Conservation (phyloP, 345 rosid species). For the Lagerstroemia speciosa region DNA sequence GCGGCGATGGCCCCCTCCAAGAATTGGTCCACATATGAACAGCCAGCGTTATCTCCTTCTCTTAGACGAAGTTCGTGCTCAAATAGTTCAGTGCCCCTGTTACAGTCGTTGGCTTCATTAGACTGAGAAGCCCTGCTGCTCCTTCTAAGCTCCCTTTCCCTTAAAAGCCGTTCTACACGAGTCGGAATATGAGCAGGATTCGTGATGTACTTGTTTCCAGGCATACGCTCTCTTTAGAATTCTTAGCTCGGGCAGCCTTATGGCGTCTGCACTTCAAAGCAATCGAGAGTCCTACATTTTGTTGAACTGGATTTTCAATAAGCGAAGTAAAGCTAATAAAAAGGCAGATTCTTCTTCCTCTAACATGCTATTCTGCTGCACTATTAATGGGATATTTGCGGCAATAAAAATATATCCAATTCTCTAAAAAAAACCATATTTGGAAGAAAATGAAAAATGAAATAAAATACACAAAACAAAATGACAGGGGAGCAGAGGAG, state of each 20-base stretch:
- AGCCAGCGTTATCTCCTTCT: conserved; percentile 45
- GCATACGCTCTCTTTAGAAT: conserved; percentile 66
- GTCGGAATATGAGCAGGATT: conserved; percentile 42
- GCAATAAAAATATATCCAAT: background rate
- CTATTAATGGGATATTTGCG: background rate
- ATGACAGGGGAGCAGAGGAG: conserved; percentile 16
- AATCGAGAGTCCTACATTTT: conserved; percentile 47
- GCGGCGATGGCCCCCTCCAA: conserved; percentile 60
- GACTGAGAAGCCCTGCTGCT: conserved; percentile 37
- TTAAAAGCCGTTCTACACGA: conserved; percentile 71
- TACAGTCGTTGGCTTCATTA: conserved; percentile 43
- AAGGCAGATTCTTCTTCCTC: conserved; percentile 10
- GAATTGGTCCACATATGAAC: conserved; percentile 47
- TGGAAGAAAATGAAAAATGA: conserved; percentile 9
- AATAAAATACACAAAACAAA: conserved; percentile 15
- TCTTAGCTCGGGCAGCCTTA: conserved; percentile 18
- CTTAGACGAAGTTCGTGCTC: conserved; percentile 43
- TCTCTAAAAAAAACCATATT: conserved; percentile 15
- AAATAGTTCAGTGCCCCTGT: conserved; percentile 24
- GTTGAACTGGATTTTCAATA: conserved; percentile 17
- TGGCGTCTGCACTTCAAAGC: conserved; percentile 14
- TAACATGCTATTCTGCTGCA: background rate
- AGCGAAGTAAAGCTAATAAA: conserved; percentile 13
- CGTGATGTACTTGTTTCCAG: conserved; percentile 78
- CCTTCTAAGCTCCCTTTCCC: conserved; percentile 68